These are phyloP conservation scores for Caryopteris hybrid DNA, from an alignment of 305 asterid genomes.

Conservation along the genomic window DNA sequence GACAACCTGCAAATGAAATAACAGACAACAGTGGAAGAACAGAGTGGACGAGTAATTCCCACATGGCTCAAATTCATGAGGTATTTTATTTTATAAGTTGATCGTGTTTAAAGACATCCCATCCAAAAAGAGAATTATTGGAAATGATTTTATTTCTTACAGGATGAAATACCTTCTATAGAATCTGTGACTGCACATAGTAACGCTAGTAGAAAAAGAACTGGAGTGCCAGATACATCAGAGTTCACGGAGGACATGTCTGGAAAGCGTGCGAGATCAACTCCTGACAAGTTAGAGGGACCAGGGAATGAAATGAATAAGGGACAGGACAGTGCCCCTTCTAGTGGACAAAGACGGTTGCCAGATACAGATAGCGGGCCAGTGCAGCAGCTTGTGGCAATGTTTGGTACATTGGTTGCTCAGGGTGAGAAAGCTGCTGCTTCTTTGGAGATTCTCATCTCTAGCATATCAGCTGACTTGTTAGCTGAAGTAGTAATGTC, in stretches of 20 bases:
- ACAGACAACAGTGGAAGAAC: constrained; percentile 38
- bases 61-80: constrained; percentile 35
- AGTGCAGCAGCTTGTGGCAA: constrained; percentile 93
- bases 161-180: constrained; percentile 63
- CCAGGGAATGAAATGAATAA: constrained; percentile 40
- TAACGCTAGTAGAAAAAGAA: constrained; percentile 61
- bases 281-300: constrained; percentile 44
- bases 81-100: constrained; percentile 31
- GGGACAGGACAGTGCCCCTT: constrained; percentile 36
- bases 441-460: constrained; percentile 81
- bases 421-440: constrained; percentile 93
- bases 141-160: constrained; percentile 28
- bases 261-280: constrained; percentile 67
- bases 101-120: constrained; percentile 10
- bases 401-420: constrained; percentile 91
- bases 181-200: constrained; percentile 29
- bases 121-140: neutral
- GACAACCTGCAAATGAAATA: constrained; percentile 33
- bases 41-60: constrained; percentile 39
- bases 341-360: constrained; percentile 39
- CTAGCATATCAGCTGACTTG: constrained; percentile 95
- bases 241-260: constrained; percentile 46
- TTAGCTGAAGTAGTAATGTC: constrained; percentile 96
- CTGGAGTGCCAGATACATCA: constrained; percentile 37
- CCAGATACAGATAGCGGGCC: constrained; percentile 71